phyloP scores from a whole-genome alignment of 2,329 filamentous ascomycete genomes.

The Microsporum ferrugineum region DNA sequence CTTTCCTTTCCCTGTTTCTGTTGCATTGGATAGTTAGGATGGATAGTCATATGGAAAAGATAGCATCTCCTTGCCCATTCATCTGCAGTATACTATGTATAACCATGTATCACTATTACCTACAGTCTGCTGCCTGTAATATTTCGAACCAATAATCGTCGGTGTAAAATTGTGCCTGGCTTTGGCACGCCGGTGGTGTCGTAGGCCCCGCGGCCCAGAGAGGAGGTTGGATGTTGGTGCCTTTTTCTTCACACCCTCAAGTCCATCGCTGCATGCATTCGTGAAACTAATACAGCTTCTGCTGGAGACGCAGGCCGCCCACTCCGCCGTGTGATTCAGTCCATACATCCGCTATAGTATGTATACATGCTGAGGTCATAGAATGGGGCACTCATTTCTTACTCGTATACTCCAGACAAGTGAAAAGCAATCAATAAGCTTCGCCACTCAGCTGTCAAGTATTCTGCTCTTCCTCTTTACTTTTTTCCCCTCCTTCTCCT shows the following conservation, averaged over 20 bases:
- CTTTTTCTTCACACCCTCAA: neutral
- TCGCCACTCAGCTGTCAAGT: neutral
- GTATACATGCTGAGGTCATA: neutral
- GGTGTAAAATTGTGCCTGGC: constrained; percentile 22
- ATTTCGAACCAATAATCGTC: no score
- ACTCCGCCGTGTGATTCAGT: neutral
- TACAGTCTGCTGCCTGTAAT: no score
- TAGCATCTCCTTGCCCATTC: no score
- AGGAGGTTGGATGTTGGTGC: constrained; percentile 22
- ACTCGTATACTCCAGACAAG: neutral
- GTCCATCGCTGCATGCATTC: neutral
- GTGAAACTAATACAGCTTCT: no score
- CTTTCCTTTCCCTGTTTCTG: no score
- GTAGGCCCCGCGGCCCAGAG: constrained; percentile 41
- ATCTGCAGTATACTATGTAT: no score
- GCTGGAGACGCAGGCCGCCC: neutral
- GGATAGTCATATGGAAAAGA: no score
- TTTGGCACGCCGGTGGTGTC: constrained; percentile 43
- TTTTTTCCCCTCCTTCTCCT: neutral
- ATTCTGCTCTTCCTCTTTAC: neutral
- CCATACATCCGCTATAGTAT: neutral
- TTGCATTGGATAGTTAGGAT: no score
- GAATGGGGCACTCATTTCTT: neutral
- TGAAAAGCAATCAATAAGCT: neutral
- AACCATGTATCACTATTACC: no score